Conservation (phyloP, 1,284 basidiomycete genomes). For the Pseudozyma tsukubaensis region DNA sequence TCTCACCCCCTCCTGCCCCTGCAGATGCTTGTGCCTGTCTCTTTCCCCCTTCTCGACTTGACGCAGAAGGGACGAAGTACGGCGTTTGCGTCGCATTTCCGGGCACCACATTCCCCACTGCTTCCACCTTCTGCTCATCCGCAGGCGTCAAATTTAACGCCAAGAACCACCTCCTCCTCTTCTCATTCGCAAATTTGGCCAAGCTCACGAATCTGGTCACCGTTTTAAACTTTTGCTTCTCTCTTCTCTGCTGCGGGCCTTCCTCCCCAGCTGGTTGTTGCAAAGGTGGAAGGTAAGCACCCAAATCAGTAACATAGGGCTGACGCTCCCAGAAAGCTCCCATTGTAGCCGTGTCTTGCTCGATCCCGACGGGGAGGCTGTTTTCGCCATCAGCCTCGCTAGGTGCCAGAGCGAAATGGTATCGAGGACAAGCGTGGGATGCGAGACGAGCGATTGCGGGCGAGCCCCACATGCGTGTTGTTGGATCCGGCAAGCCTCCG, state of each 20-base stretch:
- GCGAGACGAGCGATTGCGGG: slow-evolving; percentile 51
- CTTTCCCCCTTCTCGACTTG: neutral
- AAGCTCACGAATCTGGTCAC: slow-evolving; percentile 62
- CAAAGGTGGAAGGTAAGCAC: slow-evolving; percentile 12
- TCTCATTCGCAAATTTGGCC: slow-evolving; percentile 57
- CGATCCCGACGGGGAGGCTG: slow-evolving; percentile 31
- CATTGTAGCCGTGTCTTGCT: slow-evolving; percentile 16
- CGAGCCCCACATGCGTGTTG: slow-evolving; percentile 57
- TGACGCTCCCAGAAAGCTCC: slow-evolving; percentile 65
- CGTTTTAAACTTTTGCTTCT: slow-evolving; percentile 11
- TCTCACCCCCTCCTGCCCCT: neutral
- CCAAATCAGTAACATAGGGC: slow-evolving; percentile 55
- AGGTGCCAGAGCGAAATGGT: slow-evolving; percentile 61
- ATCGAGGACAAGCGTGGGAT: slow-evolving; percentile 49
- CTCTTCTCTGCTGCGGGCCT: slow-evolving; percentile 1
- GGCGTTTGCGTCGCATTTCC: slow-evolving; percentile 38
- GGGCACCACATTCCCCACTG: slow-evolving; percentile 4
- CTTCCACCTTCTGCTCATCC: slow-evolving; percentile 6
- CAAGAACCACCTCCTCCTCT: slow-evolving; percentile 65
- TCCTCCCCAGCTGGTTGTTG: neutral
- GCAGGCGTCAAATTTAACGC: slow-evolving; percentile 57
- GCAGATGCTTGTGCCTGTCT: slow-evolving; percentile 6
- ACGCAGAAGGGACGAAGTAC: slow-evolving; percentile 14
- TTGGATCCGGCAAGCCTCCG: slow-evolving; percentile 41
- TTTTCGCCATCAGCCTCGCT: neutral